Conservation (phyloP, 495 filamentous ascomycete genomes). For the Rostrohypoxylon terebratum region DNA sequence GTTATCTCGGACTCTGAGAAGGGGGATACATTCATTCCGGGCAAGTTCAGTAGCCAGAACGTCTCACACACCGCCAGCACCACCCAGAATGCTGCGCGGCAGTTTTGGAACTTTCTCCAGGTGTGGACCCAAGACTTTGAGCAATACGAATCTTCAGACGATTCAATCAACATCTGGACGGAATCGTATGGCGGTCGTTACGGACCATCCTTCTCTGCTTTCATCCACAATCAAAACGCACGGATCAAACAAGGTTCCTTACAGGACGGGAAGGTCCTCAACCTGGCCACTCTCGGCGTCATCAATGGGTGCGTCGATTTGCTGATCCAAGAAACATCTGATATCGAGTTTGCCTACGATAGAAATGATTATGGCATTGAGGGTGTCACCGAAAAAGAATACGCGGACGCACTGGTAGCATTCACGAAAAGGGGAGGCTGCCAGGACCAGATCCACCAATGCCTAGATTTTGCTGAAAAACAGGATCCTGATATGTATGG, state of each 20-base stretch:
- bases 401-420: conserved; percentile 46
- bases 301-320: conserved; percentile 82
- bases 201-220: conserved; percentile 64
- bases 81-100: conserved; percentile 67
- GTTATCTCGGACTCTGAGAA: conserved; percentile 30
- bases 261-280: conserved; percentile 58
- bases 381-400: conserved; percentile 62
- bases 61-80: conserved; percentile 65
- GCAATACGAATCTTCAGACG: conserved; percentile 61
- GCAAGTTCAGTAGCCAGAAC: conserved; percentile 67
- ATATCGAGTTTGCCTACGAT: conserved; percentile 72
- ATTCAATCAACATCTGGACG: conserved; percentile 67
- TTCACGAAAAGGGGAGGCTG: conserved; percentile 59
- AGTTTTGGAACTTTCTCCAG: conserved; percentile 76
- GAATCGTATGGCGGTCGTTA: conserved; percentile 71
- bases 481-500: conserved; percentile 58
- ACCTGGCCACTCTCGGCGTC: conserved; percentile 67
- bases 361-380: conserved; percentile 77
- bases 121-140: conserved; percentile 70
- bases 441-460: conserved; percentile 58
- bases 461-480: conserved; percentile 35
- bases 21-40: conserved; percentile 61
- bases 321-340: conserved; percentile 70
- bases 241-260: conserved; percentile 60
- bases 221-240: conserved; percentile 69